Conservation (phyloP, 2,329 filamentous ascomycete genomes). For the Fusarium guadeloupense region DNA sequence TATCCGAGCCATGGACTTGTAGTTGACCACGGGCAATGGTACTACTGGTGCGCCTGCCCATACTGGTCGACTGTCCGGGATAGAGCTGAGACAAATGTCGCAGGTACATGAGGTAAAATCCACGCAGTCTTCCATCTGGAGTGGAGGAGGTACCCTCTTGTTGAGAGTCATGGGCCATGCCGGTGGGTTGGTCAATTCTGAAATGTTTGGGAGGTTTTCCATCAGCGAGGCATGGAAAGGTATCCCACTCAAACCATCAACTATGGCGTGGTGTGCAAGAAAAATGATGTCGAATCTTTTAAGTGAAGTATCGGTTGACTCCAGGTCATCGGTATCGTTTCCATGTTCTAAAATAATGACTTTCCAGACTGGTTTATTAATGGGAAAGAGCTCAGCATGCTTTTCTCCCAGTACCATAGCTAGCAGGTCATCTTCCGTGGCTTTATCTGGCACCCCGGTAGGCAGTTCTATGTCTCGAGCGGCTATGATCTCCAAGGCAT, state of each 20-base stretch:
- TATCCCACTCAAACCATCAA: conserved; percentile 16
- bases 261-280: conserved; percentile 20
- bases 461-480: neutral
- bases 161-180: conserved; percentile 10
- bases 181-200: fast-evolving
- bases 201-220: neutral
- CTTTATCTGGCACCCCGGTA: fast-evolving
- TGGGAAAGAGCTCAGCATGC: conserved; percentile 1
- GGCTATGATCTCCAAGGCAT: neutral
- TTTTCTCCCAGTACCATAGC: neutral
- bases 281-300: conserved; percentile 8
- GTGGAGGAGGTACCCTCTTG: neutral
- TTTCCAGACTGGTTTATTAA: conserved; percentile 19
- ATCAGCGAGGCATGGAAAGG: conserved; percentile 13
- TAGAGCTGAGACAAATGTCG: neutral
- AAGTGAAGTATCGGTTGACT: fast-evolving
- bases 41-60: conserved; percentile 4
- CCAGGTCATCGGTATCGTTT: fast-evolving
- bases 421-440: neutral
- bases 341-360: neutral
- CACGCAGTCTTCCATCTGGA: neutral
- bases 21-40: neutral
- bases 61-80: neutral
- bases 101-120: neutral
- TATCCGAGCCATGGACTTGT: conserved; percentile 2